Evolutionary conservation across 768 basidiomycete species (phyloP).

Genomic region (Auricularia auricula-judae): DNA sequence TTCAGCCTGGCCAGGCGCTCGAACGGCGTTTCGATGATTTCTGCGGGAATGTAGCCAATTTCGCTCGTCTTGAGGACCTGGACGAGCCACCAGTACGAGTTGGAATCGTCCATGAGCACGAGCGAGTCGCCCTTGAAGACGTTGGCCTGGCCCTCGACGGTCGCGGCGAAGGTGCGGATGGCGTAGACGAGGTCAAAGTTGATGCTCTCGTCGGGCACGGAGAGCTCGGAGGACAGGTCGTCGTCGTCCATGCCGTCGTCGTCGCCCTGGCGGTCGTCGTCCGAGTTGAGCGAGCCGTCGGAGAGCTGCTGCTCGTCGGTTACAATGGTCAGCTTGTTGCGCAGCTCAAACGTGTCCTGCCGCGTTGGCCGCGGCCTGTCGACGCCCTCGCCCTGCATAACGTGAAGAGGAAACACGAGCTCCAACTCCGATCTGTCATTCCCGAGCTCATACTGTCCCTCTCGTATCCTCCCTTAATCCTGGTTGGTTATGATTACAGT

Average conservation of each 20-base stretch:
- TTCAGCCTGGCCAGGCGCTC: slow-evolving; percentile 91
- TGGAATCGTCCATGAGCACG: slow-evolving; percentile 94
- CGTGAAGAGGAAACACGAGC: background rate
- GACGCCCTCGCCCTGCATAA: background rate
- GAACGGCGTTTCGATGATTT: slow-evolving; percentile 98
- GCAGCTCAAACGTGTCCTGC: slow-evolving; percentile 63
- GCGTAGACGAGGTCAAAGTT: slow-evolving; percentile 89
- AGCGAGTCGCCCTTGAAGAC: slow-evolving; percentile 97
- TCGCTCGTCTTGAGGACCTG: slow-evolving; percentile 97
- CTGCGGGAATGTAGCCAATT: slow-evolving; percentile 98
- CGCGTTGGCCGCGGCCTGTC: slow-evolving; percentile 19
- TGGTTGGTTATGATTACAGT: too few relatives aligned
- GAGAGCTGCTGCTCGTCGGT: slow-evolving; percentile 38
- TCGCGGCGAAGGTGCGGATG: slow-evolving; percentile 91
- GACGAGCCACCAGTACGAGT: slow-evolving; percentile 99
- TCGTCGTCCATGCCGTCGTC: slow-evolving; percentile 32
- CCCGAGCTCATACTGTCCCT: too few relatives aligned
- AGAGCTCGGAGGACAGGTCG: slow-evolving; percentile 70
- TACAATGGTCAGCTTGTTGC: slow-evolving; percentile 40
- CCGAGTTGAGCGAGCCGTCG: slow-evolving; percentile 13
- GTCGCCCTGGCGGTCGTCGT: slow-evolving; percentile 53
- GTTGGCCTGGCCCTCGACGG: slow-evolving; percentile 96
- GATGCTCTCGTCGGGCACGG: slow-evolving; percentile 84
- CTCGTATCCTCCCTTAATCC: too few relatives aligned
- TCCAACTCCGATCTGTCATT: too few relatives aligned